Evolutionary conservation across 1,284 basidiomycete genomes (phyloP), one percentile per base, ranked within the genome.

Genomic region (Lentinula novae-zelandiae): DNA sequence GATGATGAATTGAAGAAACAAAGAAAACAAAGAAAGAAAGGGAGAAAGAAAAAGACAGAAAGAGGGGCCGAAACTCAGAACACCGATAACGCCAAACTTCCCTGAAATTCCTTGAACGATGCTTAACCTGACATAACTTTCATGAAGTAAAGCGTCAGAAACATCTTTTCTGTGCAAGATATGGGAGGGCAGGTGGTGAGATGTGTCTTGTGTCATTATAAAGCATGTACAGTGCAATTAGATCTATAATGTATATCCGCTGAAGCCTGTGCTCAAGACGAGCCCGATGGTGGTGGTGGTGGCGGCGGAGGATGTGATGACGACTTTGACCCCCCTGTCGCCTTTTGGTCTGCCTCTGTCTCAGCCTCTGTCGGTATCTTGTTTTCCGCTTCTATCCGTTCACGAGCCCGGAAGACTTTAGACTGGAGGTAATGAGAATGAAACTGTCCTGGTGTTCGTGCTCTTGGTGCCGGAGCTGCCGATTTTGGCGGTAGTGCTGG

Each of bases 341-440:
- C 46, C 17, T 38, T 38, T 38, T 38, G 36, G 10, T 7, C 10
- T 38, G 34, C 36, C n/a, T 20, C 20, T 27, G 17, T 7, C 20
- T 40, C 40, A 13, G 4, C 73, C 53, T 77, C 75, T 46, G 31
- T 51, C 4, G 73, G 70, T 20, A 79, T 66, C 64, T 83, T 80
- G 60, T 80, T 66, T 76, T 97, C 95, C 1, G 94, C 94, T 69
- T 96, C 91, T 78, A 99, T 89, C 74, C 97, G 87, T 76, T 98
- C 95, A 62, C 90, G 85, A 20, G 97, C 96, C 53, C 96, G 86
- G 52, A 95, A 88, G 20, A 99, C 92, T 78, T 99, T 99, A 61
- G 93, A 96, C 73, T 98, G 96, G 31, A 99, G 81, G 76, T 99
- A 99, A 74, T 95, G 92, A 39, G 92, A 93, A 73, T 93, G 75